Evolutionary conservation across 2,329 filamentous ascomycete species (phyloP), one percentile per base, ranked within the genome.

Genomic region (Epichloe baconii): DNA sequence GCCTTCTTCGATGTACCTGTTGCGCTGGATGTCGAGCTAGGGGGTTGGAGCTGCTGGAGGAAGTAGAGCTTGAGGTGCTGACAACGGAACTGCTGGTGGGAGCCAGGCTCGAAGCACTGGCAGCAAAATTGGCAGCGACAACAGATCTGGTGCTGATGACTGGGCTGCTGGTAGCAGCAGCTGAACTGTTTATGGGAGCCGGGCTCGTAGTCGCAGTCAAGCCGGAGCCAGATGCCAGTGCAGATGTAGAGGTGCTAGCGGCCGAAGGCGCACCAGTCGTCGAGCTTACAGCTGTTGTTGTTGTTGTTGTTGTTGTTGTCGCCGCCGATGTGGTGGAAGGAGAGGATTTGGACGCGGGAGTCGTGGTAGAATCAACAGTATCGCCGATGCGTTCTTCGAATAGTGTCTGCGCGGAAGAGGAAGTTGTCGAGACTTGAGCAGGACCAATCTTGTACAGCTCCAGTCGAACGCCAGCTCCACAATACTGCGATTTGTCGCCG

Each of bases 401-500:
- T 5, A 31, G n/a, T n/a, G 21, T 11, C 31, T 31, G 21, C 19
- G 23, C 23, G 17, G 14, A 3, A 12, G 38, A 49, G 14, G 36
- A n/a, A 23, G 17, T 23, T 26, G 41, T 15, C 19, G n/a, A 19
- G 34, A 23, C 35, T 45, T 45, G 63, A 66, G 1, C 51, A 42
- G 0, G 62, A 67, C 2, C 48, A 55, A 54, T 57, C 35, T 68
- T 62, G 36, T 70, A 70, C 50, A 68, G 19, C 37, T 61, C 68
- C 44, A 70, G 53, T 50, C 58, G 60, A 0, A 53, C 34, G 0
- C 62, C 60, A 0, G 64, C 63, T 49, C 66, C 66, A 23, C 66
- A 69, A 11, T 55, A 68, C 3, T 58, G 53, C 3, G 55, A 57
- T 0, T 53, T 55, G 36, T 70, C 60, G 3, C 66, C 68, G 11